Evolutionary conservation across 164 flowering plant species (phyloP).

Genomic region (Echeveria elegans): DNA sequence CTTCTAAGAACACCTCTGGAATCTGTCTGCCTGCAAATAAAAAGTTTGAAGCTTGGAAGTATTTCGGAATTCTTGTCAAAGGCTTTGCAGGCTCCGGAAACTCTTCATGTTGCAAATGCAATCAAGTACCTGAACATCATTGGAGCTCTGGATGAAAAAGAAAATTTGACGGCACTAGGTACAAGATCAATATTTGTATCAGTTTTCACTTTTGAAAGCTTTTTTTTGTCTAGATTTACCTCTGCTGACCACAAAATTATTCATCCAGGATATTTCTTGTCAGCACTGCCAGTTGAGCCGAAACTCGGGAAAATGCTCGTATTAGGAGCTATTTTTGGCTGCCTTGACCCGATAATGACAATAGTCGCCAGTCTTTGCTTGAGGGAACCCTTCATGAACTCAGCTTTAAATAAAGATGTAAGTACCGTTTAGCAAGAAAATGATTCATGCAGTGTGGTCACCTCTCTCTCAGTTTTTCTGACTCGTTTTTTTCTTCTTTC

Average conservation of each 20-base stretch:
- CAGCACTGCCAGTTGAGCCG: constrained; percentile 86
- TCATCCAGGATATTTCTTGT: not conserved
- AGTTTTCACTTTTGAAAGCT: too few species aligned
- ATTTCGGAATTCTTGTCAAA: constrained; percentile 81
- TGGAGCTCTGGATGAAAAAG: constrained; percentile 87
- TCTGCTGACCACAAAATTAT: not conserved
- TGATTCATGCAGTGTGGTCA: not conserved
- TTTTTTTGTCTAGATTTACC: not conserved
- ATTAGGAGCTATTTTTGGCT: constrained; percentile 78
- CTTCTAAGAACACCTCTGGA: constrained; percentile 88
- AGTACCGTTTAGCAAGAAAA: constrained; percentile 18
- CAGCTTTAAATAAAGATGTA: constrained; percentile 5
- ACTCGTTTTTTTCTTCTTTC: not conserved
- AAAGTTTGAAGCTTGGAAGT: constrained; percentile 86
- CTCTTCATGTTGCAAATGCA: constrained; percentile 92
- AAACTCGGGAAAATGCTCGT: constrained; percentile 99
- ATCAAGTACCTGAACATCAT: constrained; percentile 38
- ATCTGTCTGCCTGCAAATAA: constrained; percentile 91
- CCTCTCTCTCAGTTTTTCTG: not conserved
- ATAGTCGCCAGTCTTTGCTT: constrained; percentile 93
- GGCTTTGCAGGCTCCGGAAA: constrained; percentile 90
- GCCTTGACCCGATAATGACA: constrained; percentile 81
- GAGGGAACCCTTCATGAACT: constrained; percentile 71
- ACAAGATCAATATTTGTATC: not conserved
- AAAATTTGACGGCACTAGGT: constrained; percentile 84